Evolutionary conservation across 2,329 filamentous ascomycete species (phyloP), one percentile per base, ranked within the genome.

Genomic region (Colletotrichum sp.): DNA sequence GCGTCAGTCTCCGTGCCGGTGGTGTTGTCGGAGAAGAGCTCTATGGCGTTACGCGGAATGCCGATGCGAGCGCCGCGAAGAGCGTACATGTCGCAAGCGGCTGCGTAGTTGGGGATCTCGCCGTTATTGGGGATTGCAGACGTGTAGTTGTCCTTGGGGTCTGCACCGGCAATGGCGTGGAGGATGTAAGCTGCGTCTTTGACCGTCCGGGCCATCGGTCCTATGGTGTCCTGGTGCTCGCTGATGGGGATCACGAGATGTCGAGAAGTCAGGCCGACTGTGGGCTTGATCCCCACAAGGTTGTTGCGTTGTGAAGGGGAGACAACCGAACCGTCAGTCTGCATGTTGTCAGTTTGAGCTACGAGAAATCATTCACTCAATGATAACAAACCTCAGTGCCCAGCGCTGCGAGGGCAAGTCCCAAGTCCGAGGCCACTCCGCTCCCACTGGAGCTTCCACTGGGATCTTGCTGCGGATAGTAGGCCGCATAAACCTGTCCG

Each of bases 241-340:
- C 88, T 90, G 7, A 94, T 91, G 1, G 93, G 92, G n/a, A 94
- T 90, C 2, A 93, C 92, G 6, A 93, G 85, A 76, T 88, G 84
- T 16, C 91, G 85, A 2, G 91, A 92, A 0, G 90, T 93, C 5
- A 94, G 85, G 0, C 93, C 93, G 2, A 94, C 90, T 0, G 92
- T 93, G 2, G 93, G 92, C 80, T 93, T 93, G 81, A 95, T 92
- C 3, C 92, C 93, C 1, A 94, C 92, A 2, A 94, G 77, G 69
- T 93, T 92, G 82, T 90, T 93, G 2, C 78, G 71, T 30, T 82
- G 77, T 2, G 85, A 80, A 0, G 93, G 93, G 6, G 85, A 87
- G 2, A 94, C 78, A 65, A 94, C 93, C 16, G 90, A 93, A 4
- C 92, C 92, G 75, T 87, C 87, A 0, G 93, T 94, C 81, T 93